Percentiles rank a stretch among this genome's conserved stretches.
phyloP scores from a whole-genome alignment of 345 rosid genomes.

The Citrus sp. region DNA sequence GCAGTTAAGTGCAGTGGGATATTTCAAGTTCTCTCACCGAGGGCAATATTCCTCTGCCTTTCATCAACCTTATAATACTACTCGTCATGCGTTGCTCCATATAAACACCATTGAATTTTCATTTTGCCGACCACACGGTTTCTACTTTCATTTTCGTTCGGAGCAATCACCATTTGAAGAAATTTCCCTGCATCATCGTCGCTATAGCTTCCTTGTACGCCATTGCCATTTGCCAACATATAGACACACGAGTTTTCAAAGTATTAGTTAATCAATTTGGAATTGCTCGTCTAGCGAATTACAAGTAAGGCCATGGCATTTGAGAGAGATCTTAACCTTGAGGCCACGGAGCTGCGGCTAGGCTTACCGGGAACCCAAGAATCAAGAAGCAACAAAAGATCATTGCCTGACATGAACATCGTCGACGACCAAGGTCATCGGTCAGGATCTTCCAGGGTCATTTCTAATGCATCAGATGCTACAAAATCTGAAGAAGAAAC shows the following conservation, averaged over 20 bases:
- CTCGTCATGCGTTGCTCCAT: background rate
- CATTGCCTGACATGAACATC: slow-evolving; percentile 34
- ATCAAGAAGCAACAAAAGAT: slow-evolving; percentile 30
- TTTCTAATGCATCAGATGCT: background rate
- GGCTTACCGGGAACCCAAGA: slow-evolving; percentile 35
- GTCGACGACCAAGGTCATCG: background rate
- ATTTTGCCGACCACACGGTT: background rate
- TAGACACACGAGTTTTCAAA: too few species aligned
- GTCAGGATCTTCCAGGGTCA: background rate
- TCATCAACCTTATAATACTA: background rate
- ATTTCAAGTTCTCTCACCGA: background rate
- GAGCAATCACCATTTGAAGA: background rate
- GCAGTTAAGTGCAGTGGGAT: slow-evolving; percentile 2
- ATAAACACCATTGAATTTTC: slow-evolving; percentile 14
- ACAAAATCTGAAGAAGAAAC: slow-evolving; percentile 18
- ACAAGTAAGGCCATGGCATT: slow-evolving; percentile 13
- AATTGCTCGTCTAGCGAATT: background rate
- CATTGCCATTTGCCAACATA: background rate
- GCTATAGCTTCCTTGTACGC: background rate
- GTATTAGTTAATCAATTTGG: background rate
- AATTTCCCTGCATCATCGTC: background rate
- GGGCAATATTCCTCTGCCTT: background rate
- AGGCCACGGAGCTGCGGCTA: slow-evolving; percentile 46
- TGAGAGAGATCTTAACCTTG: slow-evolving; percentile 38
- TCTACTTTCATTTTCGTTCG: background rate